Percentiles rank a stretch among this genome's conserved stretches.
These are phyloP conservation scores for Penicillium goetzii DNA, from an alignment of 495 filamentous ascomycete species.

Conservation along the genomic window DNA sequence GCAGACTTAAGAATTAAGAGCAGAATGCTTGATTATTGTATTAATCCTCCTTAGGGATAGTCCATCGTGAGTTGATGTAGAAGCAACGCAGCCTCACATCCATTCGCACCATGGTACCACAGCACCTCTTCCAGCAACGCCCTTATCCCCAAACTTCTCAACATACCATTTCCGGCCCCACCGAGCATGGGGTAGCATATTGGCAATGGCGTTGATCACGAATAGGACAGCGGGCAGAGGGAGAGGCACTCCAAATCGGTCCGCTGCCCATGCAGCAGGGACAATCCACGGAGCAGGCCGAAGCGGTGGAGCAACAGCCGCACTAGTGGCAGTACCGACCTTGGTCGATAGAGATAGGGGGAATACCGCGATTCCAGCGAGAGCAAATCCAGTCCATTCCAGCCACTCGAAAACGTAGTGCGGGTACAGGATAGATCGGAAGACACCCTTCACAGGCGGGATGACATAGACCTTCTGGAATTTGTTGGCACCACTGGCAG, in stretches of 20 bases:
- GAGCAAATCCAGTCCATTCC: constrained; percentile 89
- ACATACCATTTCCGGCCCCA: constrained; percentile 87
- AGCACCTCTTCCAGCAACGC: constrained; percentile 74
- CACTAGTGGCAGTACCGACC: constrained; percentile 3
- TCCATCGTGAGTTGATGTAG: too few species aligned
- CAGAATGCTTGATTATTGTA: neutral
- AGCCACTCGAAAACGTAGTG: constrained; percentile 96
- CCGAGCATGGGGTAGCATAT: constrained; percentile 89
- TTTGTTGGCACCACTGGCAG: constrained; percentile 28
- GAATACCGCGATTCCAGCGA: constrained; percentile 53
- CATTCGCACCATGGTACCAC: constrained; percentile 73
- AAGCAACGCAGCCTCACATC: constrained; percentile 31
- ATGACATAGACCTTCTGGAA: constrained; percentile 87
- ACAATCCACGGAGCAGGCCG: constrained; percentile 53
- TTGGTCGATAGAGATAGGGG: constrained; percentile 23
- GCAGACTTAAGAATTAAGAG: neutral
- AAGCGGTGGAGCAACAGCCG: constrained; percentile 26
- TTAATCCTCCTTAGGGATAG: neutral
- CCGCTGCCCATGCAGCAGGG: constrained; percentile 55
- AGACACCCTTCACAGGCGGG: constrained; percentile 82
- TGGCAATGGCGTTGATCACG: constrained; percentile 80
- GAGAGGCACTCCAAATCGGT: constrained; percentile 33
- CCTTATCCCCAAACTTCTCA: constrained; percentile 80
- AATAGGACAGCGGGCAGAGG: constrained; percentile 75
- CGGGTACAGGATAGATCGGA: constrained; percentile 81